These are phyloP conservation scores for Haematococcus lacustris DNA, from an alignment of 139 green algal genomes.

Conservation along the genomic window DNA sequence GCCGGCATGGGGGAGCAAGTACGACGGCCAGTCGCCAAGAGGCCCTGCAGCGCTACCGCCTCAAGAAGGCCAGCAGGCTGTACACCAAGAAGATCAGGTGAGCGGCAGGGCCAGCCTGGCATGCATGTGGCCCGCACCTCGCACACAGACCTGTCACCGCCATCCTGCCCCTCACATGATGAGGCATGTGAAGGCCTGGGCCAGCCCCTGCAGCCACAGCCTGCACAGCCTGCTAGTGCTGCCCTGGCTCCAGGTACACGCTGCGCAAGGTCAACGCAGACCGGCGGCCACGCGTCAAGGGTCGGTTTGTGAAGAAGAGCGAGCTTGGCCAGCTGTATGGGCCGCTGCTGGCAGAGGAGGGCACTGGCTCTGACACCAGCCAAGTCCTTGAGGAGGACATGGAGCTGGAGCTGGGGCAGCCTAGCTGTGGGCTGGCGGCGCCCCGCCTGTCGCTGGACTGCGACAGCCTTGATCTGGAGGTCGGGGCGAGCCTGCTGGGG, in stretches of 20 bases:
- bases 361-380: no score
- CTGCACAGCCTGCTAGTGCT: neutral
- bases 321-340: no score
- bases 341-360: no score
- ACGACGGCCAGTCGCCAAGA: no score
- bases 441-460: no score
- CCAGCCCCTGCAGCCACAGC: neutral
- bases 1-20: no score
- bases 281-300: constrained; percentile 63
- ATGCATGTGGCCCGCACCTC: neutral
- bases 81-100: constrained; percentile 59
- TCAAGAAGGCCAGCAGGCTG: constrained; percentile 43
- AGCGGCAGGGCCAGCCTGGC: neutral
- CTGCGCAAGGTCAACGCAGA: constrained; percentile 63
- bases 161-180: neutral
- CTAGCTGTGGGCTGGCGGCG: no score
- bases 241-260: constrained; percentile 21
- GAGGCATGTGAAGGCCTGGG: neutral
- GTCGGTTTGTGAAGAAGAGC: constrained; percentile 62
- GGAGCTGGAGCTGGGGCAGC: no score
- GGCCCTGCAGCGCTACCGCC: constrained; percentile 41
- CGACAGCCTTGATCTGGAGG: no score
- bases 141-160: neutral
- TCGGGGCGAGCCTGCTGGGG: no score
- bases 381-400: no score